These are phyloP conservation scores for Mycocentrospora acerina DNA, from an alignment of 2,329 filamentous ascomycete species.

Conservation along the genomic window DNA sequence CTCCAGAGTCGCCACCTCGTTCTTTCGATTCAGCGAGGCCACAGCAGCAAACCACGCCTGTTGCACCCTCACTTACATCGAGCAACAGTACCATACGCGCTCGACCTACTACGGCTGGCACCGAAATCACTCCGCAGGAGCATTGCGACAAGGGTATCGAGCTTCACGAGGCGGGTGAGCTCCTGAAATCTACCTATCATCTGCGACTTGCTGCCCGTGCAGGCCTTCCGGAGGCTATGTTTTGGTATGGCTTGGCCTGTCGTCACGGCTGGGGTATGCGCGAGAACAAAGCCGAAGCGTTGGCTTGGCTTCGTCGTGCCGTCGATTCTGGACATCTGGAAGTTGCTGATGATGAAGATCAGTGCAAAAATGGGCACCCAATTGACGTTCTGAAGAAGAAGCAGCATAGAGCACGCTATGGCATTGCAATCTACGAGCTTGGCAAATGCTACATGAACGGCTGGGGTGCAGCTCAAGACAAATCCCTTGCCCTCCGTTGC, in stretches of 20 bases:
- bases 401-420: constrained; percentile 88
- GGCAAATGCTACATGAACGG: constrained; percentile 97
- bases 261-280: constrained; percentile 98
- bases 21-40: constrained; percentile 33
- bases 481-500: constrained; percentile 80
- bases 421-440: constrained; percentile 91
- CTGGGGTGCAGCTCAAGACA: constrained; percentile 95
- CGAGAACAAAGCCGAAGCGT: constrained; percentile 83
- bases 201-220: constrained; percentile 83
- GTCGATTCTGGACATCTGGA: constrained; percentile 81
- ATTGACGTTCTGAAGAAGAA: constrained; percentile 71
- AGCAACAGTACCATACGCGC: constrained; percentile 49
- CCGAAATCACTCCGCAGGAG: constrained; percentile 79
- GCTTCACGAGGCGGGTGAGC: constrained; percentile 80
- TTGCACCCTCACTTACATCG: constrained; percentile 41
- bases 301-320: constrained; percentile 88
- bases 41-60: constrained; percentile 5
- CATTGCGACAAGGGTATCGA: constrained; percentile 89
- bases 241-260: constrained; percentile 91
- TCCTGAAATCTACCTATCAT: constrained; percentile 96
- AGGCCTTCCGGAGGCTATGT: constrained; percentile 89
- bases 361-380: constrained; percentile 60
- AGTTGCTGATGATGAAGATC: constrained; percentile 77
- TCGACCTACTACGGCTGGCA: constrained; percentile 45
- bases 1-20: constrained; percentile 43